Conservation (phyloP, 2,329 filamentous ascomycete species). For the Pseudogymnoascus pannorum region DNA sequence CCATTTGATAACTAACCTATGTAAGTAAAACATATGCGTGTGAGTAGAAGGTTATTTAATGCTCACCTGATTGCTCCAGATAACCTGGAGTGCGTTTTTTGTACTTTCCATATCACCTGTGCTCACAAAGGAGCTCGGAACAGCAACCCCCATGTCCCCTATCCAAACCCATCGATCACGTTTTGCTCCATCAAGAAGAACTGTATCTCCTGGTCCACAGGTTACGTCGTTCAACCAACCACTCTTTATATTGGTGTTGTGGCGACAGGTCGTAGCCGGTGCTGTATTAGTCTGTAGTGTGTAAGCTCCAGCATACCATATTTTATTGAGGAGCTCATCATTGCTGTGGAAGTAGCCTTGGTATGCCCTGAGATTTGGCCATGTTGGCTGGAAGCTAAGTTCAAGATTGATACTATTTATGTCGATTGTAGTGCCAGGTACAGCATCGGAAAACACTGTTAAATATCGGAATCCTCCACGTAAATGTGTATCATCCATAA, state of each 20-base stretch:
- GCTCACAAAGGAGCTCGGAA: slow-evolving; percentile 42
- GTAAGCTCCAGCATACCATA: slow-evolving; percentile 30
- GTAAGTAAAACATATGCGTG: not conserved
- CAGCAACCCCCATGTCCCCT: slow-evolving; percentile 49
- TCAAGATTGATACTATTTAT: slow-evolving; percentile 29
- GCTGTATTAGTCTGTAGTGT: slow-evolving; percentile 22
- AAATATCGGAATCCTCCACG: slow-evolving; percentile 48
- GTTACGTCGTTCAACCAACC: slow-evolving; percentile 35
- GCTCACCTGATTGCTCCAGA: slow-evolving; percentile 33
- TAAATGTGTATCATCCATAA: slow-evolving; percentile 37
- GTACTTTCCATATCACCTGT: slow-evolving; percentile 40
- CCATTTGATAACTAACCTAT: slow-evolving; percentile 21
- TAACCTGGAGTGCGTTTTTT: slow-evolving; percentile 37
- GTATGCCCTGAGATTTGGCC: slow-evolving; percentile 30
- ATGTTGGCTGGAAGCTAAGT: slow-evolving; percentile 36
- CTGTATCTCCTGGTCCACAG: slow-evolving; percentile 22
- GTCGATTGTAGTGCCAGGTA: slow-evolving; percentile 15
- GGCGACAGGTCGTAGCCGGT: slow-evolving; percentile 26
- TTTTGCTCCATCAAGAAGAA: slow-evolving; percentile 45
- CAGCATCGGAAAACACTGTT: slow-evolving; percentile 24
- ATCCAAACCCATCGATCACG: slow-evolving; percentile 51
- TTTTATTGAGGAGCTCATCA: slow-evolving; percentile 29
- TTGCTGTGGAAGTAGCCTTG: slow-evolving; percentile 24
- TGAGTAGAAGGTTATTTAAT: not conserved
- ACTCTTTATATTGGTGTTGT: slow-evolving; percentile 22